Evolutionary conservation across 768 basidiomycete species (phyloP).

Genomic region (Leccinum variicolor): DNA sequence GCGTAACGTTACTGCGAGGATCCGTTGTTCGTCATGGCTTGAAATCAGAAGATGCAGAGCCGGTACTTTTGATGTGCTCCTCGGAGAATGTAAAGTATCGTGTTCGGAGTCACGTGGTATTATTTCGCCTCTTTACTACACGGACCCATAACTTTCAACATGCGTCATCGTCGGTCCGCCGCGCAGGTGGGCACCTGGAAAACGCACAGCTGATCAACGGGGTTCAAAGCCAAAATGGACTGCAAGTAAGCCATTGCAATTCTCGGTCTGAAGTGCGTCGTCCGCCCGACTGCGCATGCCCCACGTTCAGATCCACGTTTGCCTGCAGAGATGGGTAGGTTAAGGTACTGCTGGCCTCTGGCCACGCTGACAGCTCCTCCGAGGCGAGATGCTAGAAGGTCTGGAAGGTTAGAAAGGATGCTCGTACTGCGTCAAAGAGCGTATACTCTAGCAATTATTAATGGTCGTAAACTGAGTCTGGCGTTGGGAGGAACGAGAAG

Average conservation of each 20-base stretch:
- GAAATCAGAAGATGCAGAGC: no score
- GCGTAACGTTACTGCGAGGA: slow-evolving; percentile 61
- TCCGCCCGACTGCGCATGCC: slow-evolving; percentile 11
- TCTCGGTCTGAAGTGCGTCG: slow-evolving; percentile 91
- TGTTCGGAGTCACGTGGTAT: background rate
- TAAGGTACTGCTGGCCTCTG: no score
- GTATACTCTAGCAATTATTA: no score
- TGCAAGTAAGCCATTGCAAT: slow-evolving; percentile 83
- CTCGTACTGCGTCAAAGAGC: no score
- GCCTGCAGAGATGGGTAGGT: background rate
- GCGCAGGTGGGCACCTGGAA: slow-evolving; percentile 63
- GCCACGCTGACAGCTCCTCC: no score
- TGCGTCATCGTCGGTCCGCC: slow-evolving; percentile 78
- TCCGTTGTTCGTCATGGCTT: no score
- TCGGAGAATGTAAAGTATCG: no score
- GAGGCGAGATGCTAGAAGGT: no score
- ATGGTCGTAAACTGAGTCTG: no score
- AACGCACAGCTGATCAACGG: slow-evolving; percentile 71
- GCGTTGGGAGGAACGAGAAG: no score
- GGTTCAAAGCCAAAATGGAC: slow-evolving; percentile 94
- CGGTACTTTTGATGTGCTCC: slow-evolving; percentile 55
- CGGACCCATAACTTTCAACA: slow-evolving; percentile 23
- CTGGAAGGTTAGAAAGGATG: no score
- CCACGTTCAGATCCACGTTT: background rate
- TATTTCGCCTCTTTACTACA: background rate